Conservation (phyloP, 2,329 filamentous ascomycete genomes). For the Chalaropsis thielavioides region DNA sequence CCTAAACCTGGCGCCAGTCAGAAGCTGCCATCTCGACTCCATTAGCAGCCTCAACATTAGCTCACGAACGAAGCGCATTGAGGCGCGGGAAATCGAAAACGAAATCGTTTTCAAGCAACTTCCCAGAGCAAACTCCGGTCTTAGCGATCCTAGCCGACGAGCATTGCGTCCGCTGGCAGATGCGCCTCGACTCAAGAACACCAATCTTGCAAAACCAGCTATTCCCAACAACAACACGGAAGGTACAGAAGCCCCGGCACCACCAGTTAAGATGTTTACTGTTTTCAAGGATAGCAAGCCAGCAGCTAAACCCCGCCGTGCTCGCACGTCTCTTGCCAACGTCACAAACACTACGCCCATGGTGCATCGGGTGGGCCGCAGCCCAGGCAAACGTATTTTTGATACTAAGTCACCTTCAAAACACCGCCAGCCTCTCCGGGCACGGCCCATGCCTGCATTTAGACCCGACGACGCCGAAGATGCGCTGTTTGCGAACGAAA, state of each 20-base stretch:
- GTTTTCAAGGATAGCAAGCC: slow-evolving; percentile 65
- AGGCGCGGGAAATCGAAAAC: slow-evolving; percentile 90
- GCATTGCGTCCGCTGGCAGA: slow-evolving; percentile 54
- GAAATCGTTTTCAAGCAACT: slow-evolving; percentile 75
- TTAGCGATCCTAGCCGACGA: slow-evolving; percentile 44
- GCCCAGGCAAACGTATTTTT: slow-evolving; percentile 9
- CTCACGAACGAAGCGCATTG: slow-evolving; percentile 89
- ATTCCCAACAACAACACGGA: slow-evolving; percentile 19
- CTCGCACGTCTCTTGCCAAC: slow-evolving; percentile 2
- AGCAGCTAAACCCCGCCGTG: slow-evolving; percentile 24
- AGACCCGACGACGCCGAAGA: slow-evolving; percentile 34
- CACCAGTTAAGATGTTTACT: slow-evolving; percentile 69
- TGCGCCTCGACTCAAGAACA: neutral
- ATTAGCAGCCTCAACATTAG: slow-evolving; percentile 89
- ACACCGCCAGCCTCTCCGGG: slow-evolving; percentile 9
- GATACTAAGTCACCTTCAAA: slow-evolving; percentile 12
- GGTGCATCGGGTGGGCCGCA: neutral
- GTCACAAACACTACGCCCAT: slow-evolving; percentile 9
- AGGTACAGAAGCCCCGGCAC: slow-evolving; percentile 40
- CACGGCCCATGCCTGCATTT: neutral
- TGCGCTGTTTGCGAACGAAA: slow-evolving; percentile 49
- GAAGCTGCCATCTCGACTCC: slow-evolving; percentile 86
- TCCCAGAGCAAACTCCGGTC: slow-evolving; percentile 37
- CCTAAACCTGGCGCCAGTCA: slow-evolving; percentile 78
- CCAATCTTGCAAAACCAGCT: neutral